Evolutionary conservation across 148 eudicot genomes (phyloP), one percentile per base, ranked within the genome.

Genomic region (Rhododendron ovatum): DNA sequence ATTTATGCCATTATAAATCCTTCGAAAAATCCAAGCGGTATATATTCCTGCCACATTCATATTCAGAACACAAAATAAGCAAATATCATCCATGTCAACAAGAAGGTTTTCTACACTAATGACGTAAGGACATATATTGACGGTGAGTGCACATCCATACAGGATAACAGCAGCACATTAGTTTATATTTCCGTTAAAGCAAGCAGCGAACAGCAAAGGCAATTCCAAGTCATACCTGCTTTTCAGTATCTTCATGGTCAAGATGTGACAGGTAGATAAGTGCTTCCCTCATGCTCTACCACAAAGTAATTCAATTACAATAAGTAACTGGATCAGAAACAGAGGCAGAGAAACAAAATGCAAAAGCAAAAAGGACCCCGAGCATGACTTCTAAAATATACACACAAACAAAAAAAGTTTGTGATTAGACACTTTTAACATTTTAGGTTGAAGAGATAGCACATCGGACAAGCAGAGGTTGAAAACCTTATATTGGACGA

Each of bases 251-350:
- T 24, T 98, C 98, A 81, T 95, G 98, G 78, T 95, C 99, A 90
- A 98, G 98, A 86, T 98, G 98, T 74, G 98, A 92, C 89, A 98
- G 89, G 87, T 98, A 98, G 81, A 98, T 94, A 59, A 98, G 92
- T 24, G 98, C 96, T 90, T 98, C 99, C 90, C 98, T 90, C 99
- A 98, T 98, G 69, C 95, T 95, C 99, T 98, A 96, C 90, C 91
- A 63, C 63, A 22, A 83, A 30, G 10, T 45, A 76, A 22, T 69
- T 78, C 82, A 83, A 89, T 84, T 48, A 86, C 76, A 67, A 41
- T 48, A 17, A 28, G 81, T 50, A 28, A 85, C 48, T 50, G 45
- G 9, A 33, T 20, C 9, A 35, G 78, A 57, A 78, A 85, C 71
- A 74, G 51, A 53, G 28, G 43, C 53, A 82, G 15, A 82, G 14